A percentile compares a stretch with the other conserved stretches of the same genome.
Conservation (phyloP, 495 filamentous ascomycete species). For the Aspergillus funiculosus region DNA sequence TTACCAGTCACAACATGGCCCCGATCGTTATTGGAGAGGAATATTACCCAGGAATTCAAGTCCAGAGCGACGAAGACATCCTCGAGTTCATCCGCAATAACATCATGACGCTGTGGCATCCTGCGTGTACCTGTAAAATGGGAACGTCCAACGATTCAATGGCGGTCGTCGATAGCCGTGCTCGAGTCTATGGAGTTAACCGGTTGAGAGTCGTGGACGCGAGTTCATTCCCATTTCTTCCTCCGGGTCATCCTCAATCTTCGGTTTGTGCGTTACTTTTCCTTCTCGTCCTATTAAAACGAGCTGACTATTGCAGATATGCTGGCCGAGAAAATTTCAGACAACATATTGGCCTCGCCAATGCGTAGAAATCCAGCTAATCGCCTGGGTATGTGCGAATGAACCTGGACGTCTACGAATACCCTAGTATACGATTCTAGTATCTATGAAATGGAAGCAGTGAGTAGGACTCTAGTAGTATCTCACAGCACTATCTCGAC, state of each 20-base stretch:
- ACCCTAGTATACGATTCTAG: no score
- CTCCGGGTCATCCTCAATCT: conserved; percentile 51
- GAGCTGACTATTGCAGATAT: conserved; percentile 31
- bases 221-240: conserved; percentile 49
- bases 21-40: conserved; percentile 42
- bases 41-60: conserved; percentile 41
- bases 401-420: conserved; percentile 3
- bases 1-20: conserved; percentile 30
- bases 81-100: conserved; percentile 35
- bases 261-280: conserved; percentile 38
- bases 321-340: conserved; percentile 58
- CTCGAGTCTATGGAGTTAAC: conserved; percentile 47
- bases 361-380: no score
- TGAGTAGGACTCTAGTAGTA: no score
- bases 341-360: conserved; percentile 46
- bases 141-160: conserved; percentile 37
- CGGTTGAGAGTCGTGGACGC: conserved; percentile 56
- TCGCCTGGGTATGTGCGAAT: neutral
- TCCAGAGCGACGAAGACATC: conserved; percentile 49
- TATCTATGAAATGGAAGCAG: no score
- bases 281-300: neutral
- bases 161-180: conserved; percentile 51
- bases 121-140: conserved; percentile 48
- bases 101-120: conserved; percentile 50
- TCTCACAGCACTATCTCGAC: neutral